Conservation (phyloP, 2,329 filamentous ascomycete genomes). For the Hypoxylon sp. region DNA sequence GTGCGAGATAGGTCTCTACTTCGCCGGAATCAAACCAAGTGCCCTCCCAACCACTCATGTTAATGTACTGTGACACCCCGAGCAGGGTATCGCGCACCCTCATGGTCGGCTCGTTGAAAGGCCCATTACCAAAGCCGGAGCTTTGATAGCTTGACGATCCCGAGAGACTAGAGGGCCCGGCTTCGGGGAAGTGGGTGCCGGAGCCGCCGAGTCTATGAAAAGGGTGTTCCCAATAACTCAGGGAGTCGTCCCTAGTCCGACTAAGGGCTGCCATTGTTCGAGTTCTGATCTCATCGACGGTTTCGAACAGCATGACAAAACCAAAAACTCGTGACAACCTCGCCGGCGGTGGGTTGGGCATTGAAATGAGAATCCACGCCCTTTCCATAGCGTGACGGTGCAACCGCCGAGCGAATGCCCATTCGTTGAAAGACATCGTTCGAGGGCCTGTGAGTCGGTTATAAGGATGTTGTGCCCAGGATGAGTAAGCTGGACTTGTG, state of each 20-base stretch:
- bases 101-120: conserved; percentile 61
- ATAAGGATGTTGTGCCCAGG: conserved; percentile 54
- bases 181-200: conserved; percentile 72
- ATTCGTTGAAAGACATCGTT: conserved; percentile 74
- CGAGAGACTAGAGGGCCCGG: conserved; percentile 45
- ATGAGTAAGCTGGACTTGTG: conserved; percentile 47
- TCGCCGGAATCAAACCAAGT: conserved; percentile 85
- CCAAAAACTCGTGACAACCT: conserved; percentile 74
- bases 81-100: conserved; percentile 61
- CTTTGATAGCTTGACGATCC: conserved; percentile 49
- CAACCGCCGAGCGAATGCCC: conserved; percentile 78
- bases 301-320: conserved; percentile 75
- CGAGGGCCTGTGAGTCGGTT: conserved; percentile 60
- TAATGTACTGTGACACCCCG: conserved; percentile 65
- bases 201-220: conserved; percentile 77
- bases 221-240: conserved; percentile 72
- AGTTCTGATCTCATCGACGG: conserved; percentile 62
- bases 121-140: conserved; percentile 61
- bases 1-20: conserved; percentile 79
- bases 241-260: conserved; percentile 56
- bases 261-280: conserved; percentile 57
- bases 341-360: conserved; percentile 63
- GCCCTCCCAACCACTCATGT: conserved; percentile 75
- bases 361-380: conserved; percentile 70
- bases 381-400: conserved; percentile 76